Conservation (phyloP, 2,329 filamentous ascomycete species). For the Microcyclospora pomicola region DNA sequence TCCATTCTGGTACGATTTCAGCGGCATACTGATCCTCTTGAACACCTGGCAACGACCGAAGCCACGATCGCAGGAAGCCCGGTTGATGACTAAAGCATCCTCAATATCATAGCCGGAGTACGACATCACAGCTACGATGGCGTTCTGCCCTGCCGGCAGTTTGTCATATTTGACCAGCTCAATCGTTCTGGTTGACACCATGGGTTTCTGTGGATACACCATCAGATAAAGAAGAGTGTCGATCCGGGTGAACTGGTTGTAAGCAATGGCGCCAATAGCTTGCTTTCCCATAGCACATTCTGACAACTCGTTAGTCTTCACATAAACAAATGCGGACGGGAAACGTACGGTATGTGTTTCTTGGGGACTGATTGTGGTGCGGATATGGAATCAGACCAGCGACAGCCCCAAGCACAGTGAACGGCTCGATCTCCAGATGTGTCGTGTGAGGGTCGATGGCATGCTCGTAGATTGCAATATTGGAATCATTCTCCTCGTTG, state of each 20-base stretch:
- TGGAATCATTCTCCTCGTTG: slow-evolving; percentile 94
- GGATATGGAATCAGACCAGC: slow-evolving; percentile 95
- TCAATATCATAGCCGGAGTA: slow-evolving; percentile 99
- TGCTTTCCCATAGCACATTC: slow-evolving; percentile 99
- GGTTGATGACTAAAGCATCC: slow-evolving; percentile 92
- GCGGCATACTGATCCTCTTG: slow-evolving; percentile 74
- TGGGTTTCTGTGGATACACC: slow-evolving; percentile 92
- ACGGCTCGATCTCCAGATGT: slow-evolving; percentile 94
- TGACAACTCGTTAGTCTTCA: slow-evolving; percentile 39
- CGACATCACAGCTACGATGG: slow-evolving; percentile 97
- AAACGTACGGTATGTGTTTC: slow-evolving; percentile 68
- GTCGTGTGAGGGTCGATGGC: slow-evolving; percentile 75
- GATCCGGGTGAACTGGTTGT: slow-evolving; percentile 95
- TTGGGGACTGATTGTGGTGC: slow-evolving; percentile 95
- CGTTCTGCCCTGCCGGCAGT: slow-evolving; percentile 89
- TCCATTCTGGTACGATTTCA: slow-evolving; percentile 82
- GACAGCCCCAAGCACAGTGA: slow-evolving; percentile 89
- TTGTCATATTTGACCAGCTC: slow-evolving; percentile 96
- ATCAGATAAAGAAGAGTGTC: slow-evolving; percentile 92
- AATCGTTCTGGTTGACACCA: slow-evolving; percentile 95
- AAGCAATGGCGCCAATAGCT: slow-evolving; percentile 94
- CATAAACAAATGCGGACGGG: not conserved
- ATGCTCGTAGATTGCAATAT: slow-evolving; percentile 79
- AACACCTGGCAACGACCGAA: slow-evolving; percentile 98
- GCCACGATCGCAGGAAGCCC: slow-evolving; percentile 84